Evolutionary conservation across 2,329 filamentous ascomycete species (phyloP), one percentile per base, ranked within the genome.

Genomic region (Grosmannia serpens): DNA sequence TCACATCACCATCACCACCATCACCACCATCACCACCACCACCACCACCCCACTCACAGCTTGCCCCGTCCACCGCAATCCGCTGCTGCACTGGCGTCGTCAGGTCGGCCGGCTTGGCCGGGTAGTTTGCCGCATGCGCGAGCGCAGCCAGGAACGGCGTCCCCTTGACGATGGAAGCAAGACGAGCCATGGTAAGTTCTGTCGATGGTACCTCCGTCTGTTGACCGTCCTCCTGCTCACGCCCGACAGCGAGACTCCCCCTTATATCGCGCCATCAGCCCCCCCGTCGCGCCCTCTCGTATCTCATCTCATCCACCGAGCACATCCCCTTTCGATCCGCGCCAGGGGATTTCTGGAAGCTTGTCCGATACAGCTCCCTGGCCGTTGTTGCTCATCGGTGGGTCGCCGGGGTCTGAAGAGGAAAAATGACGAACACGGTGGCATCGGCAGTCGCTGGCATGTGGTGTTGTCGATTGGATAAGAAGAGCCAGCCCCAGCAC

Each of bases 1-100:
- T n/a, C n/a, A n/a, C n/a, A n/a, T n/a, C n/a, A n/a, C n/a, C n/a
- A n/a, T n/a, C n/a, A n/a, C n/a, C n/a, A n/a, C n/a, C n/a, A n/a
- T n/a, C n/a, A n/a, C n/a, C n/a, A n/a, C n/a, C 31, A 6, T 33
- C 31, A 5, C 31, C 10, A 33, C 31, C 10, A 33, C 7, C 38
- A 13, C 13, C 35, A 5, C 35, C 10, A 4, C 13, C 2, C n/a
- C 41, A 60, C 62, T 57, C n/a, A 80, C 78, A 69, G 61, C 75
- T 75, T 0, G 75, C 71, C 2, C 76, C 77, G 51, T 75, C 75
- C 13, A 81, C 70, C 22, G 78, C 74, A 57, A 82, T 69, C 5
- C 79, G 76, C 64, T 81, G 78, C 65, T 82, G 79, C 22, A 75
- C 71, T 3, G 79, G 79, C 1, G 79, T 82, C 3, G 78, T 77